phyloP scores from a whole-genome alignment of 2,329 filamentous ascomycete species.

The Verticillium zaregamsianum region DNA sequence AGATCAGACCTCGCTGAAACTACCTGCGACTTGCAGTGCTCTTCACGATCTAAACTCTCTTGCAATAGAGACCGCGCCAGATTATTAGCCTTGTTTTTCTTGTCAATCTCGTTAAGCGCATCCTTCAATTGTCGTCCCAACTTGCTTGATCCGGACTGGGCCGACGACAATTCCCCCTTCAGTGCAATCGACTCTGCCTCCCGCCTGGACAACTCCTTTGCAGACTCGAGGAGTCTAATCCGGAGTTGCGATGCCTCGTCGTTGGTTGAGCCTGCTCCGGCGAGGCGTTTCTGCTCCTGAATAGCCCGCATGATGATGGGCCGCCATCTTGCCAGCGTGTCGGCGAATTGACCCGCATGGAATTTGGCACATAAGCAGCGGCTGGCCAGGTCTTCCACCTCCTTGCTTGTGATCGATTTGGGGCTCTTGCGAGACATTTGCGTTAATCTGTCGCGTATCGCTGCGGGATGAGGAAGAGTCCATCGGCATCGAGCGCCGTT shows the following conservation, averaged over 20 bases:
- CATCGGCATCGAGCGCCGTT: not conserved
- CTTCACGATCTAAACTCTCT: not conserved
- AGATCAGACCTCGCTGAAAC: not conserved
- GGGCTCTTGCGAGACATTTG: not conserved
- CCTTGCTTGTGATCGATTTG: not conserved
- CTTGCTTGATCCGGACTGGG: not conserved
- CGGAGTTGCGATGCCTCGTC: not conserved
- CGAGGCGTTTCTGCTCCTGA: conserved; percentile 38
- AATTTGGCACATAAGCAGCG: not conserved
- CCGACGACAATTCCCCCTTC: not conserved
- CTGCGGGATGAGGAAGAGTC: not conserved
- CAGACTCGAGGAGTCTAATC: not conserved
- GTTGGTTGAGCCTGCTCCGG: conserved; percentile 26
- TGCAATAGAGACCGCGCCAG: not conserved
- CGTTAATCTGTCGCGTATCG: not conserved
- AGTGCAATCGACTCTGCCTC: not conserved
- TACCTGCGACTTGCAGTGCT: not conserved
- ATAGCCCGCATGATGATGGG: conserved; percentile 27
- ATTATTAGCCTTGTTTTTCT: not conserved
- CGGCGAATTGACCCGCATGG: not conserved
- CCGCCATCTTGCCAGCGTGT: not conserved
- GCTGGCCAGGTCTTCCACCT: not conserved
- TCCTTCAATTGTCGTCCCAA: not conserved
- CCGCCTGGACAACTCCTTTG: not conserved
- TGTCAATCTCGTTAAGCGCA: not conserved